Conservation (phyloP, 805 yeast species). For the Brettanomyces nanus region DNA sequence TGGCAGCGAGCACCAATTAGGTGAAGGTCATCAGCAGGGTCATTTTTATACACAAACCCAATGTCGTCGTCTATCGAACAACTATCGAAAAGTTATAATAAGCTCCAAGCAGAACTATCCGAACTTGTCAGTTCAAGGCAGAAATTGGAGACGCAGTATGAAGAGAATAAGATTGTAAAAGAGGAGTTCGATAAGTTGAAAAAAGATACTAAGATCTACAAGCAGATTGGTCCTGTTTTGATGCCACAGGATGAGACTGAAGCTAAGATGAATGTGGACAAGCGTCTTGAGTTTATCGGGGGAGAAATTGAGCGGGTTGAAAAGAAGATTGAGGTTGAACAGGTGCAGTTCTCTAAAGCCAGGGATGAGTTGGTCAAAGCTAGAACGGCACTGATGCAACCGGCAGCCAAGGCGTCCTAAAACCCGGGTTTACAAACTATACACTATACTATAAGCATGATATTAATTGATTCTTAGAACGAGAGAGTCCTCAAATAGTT, state of each 20-base stretch:
- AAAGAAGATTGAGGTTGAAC: conserved; percentile 49
- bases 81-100: conserved; percentile 17
- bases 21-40: too few relatives aligned
- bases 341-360: conserved; percentile 46
- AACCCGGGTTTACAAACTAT: too few relatives aligned
- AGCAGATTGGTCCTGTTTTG: conserved; percentile 85
- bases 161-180: conserved; percentile 85
- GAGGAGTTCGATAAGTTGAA: conserved; percentile 60
- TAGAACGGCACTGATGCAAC: conserved; percentile 1
- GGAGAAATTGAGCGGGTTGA: conserved; percentile 77
- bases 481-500: too few relatives aligned
- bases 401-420: neutral
- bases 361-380: conserved; percentile 27
- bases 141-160: conserved; percentile 84
- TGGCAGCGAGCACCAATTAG: too few relatives aligned
- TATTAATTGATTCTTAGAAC: too few relatives aligned
- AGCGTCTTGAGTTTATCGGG: conserved; percentile 82
- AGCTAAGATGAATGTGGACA: conserved; percentile 76
- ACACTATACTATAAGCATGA: too few relatives aligned
- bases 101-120: conserved; percentile 24
- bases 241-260: conserved; percentile 82
- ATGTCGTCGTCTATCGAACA: conserved; percentile 14
- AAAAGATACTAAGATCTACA: conserved; percentile 69
- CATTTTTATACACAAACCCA: neutral
- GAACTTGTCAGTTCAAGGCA: conserved; percentile 69